Evolutionary conservation across 257 asterid genomes (phyloP), one percentile per base, ranked within the genome.

Genomic region (Solanum chiquidenum): DNA sequence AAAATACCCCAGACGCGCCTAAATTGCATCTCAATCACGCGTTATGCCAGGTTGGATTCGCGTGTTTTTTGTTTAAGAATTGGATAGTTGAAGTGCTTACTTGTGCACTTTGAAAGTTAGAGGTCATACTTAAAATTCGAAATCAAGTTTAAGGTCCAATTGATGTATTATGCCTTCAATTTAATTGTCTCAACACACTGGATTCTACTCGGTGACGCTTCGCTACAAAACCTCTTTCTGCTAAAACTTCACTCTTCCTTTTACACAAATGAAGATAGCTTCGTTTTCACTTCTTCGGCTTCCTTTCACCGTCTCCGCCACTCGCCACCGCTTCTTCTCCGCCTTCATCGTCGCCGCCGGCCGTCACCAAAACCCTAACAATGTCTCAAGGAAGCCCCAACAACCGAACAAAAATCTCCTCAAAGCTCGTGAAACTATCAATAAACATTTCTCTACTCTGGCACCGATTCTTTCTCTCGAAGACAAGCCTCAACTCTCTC

Each of bases 341-440:
- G 55, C 89, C 88, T 87, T 88, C 84, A 77, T 92, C 73, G 69
- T 94, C 69, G 87, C 91, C 73, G 90, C 88, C 85, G 89, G 86
- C 71, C 88, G 79, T 86, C 88, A 90, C 84, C 91, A 87, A 27
- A 91, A 86, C 89, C 90, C 91, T 40, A 89, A 79, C 92, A 91
- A 90, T 90, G 93, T 88, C 88, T 73, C 91, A n/a, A 88, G 95
- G 75, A 92, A 90, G 91, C 92, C 88, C 86, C 93, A 92, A 64
- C 95, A 93, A 87, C 95, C 97, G 12, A 91, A 91, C 60, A 95
- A 90, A 85, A 92, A 89, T 92, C 90, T 93, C 18, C 93, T 92
- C 89, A 94, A 76, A 90, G 98, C 98, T 49, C 95, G 98, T 25
- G 98, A 95, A 11, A 93, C 92, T 44, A 90, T 94, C 83, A 94